A percentile compares a stretch with the other conserved stretches of the same genome.
phyloP scores from a whole-genome alignment of 495 filamentous ascomycete species.

The Amphirosellinia nigrospora region DNA sequence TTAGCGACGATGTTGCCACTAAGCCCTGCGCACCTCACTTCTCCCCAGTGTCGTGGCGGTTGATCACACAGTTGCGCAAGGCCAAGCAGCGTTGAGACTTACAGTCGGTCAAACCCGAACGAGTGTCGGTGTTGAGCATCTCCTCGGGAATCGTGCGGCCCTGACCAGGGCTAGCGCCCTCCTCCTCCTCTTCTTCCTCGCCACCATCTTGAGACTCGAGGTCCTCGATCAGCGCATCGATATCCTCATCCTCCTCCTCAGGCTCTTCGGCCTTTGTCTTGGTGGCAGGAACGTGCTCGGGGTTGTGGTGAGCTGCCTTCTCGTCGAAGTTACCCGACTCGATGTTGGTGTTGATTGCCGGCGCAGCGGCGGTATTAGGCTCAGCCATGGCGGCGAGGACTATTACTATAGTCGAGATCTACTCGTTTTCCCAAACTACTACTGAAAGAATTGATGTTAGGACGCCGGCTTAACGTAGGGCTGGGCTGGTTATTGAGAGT shows the following conservation, averaged over 20 bases:
- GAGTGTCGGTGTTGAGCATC: conserved; percentile 73
- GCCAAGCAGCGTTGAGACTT: conserved; percentile 15
- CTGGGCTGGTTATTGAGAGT: not conserved
- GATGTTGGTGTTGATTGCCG: conserved; percentile 60
- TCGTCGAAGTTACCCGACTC: conserved; percentile 63
- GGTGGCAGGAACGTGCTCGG: conserved; percentile 32
- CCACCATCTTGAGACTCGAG: conserved; percentile 79
- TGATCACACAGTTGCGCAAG: not conserved
- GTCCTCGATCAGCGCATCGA: conserved; percentile 82
- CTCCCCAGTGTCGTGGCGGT: not conserved
- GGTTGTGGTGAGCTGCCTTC: conserved; percentile 48
- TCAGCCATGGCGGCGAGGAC: conserved; percentile 55
- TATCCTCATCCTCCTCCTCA: conserved; percentile 73
- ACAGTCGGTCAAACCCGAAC: conserved; percentile 69
- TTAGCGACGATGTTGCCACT: conserved; percentile 20
- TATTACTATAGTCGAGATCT: conserved; percentile 28
- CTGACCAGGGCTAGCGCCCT: conserved; percentile 51
- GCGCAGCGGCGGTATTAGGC: conserved; percentile 49
- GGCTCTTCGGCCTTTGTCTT: conserved; percentile 52
- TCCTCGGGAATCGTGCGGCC: conserved; percentile 66
- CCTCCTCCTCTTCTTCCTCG: conserved; percentile 63
- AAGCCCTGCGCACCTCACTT: not conserved
- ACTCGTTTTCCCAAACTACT: conserved; percentile 29
- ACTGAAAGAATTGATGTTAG: conserved; percentile 24
- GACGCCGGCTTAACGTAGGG: conserved; percentile 24